Evolutionary conservation across 2,329 filamentous ascomycete genomes (phyloP).

Genomic region (Ceratocystis lukuohia): DNA sequence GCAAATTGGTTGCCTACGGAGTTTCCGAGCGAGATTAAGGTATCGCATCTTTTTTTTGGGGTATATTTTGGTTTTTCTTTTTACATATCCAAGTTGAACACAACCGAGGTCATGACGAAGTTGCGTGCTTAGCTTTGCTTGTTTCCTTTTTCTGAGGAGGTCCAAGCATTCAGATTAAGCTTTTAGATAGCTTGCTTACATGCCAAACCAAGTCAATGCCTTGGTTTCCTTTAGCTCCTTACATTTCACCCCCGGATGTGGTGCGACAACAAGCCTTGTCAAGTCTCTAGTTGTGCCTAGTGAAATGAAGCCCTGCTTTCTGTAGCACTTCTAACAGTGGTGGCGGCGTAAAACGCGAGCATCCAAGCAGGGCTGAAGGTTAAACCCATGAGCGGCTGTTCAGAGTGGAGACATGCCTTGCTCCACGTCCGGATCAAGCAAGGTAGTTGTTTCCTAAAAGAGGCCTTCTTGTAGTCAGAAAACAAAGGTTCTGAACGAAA

Average conservation of each 20-base stretch:
- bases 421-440: no score
- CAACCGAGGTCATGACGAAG: neutral
- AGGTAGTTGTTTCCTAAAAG: neutral
- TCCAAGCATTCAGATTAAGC: neutral
- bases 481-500: neutral
- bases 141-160: neutral
- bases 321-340: neutral
- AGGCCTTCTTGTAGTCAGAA: neutral
- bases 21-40: neutral
- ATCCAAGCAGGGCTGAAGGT: neutral
- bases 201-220: neutral
- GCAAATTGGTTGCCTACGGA: neutral
- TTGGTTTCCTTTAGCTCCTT: neutral
- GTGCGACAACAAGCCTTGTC: neutral
- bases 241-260: neutral
- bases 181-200: neutral
- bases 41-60: neutral
- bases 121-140: neutral
- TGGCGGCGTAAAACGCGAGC: neutral
- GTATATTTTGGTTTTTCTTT: neutral
- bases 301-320: neutral
- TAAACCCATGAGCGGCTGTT: neutral
- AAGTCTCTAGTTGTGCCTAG: neutral
- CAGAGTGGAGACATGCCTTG: neutral
- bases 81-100: neutral